Evolutionary conservation across 2,329 filamentous ascomycete genomes (phyloP).

Genomic region (Biscogniauxia sp.): DNA sequence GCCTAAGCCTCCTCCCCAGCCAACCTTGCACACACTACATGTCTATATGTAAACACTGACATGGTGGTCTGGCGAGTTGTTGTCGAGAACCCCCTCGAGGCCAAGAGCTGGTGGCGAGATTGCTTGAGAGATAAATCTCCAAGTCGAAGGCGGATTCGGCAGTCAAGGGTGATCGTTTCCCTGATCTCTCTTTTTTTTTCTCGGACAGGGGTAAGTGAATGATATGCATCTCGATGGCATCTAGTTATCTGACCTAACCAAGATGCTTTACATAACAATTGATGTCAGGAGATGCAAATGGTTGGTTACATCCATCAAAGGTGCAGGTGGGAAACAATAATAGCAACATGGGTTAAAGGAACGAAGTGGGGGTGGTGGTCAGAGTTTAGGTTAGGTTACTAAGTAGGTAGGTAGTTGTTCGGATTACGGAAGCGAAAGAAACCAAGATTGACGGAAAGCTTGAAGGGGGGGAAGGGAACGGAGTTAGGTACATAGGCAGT

Average conservation of each 20-base stretch:
- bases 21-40: no score
- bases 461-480: no score
- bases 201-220: neutral
- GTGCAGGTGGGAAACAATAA: neutral
- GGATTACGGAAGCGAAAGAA: no score
- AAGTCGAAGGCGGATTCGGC: neutral
- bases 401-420: no score
- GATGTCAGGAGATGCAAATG: neutral
- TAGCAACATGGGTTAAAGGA: neutral
- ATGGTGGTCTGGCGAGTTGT: no score
- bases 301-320: neutral
- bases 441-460: no score
- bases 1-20: neutral
- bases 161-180: neutral
- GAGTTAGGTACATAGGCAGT: no score
- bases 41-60: no score
- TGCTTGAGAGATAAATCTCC: neutral
- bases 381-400: neutral
- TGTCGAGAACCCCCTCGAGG: no score
- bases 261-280: neutral
- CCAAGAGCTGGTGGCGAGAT: no score
- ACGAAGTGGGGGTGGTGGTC: slow-evolving; percentile 6
- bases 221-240: neutral
- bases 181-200: neutral
- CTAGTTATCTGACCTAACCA: neutral